These are phyloP conservation scores for Garcia nutans DNA, from an alignment of 345 rosid species.

Conservation along the genomic window DNA sequence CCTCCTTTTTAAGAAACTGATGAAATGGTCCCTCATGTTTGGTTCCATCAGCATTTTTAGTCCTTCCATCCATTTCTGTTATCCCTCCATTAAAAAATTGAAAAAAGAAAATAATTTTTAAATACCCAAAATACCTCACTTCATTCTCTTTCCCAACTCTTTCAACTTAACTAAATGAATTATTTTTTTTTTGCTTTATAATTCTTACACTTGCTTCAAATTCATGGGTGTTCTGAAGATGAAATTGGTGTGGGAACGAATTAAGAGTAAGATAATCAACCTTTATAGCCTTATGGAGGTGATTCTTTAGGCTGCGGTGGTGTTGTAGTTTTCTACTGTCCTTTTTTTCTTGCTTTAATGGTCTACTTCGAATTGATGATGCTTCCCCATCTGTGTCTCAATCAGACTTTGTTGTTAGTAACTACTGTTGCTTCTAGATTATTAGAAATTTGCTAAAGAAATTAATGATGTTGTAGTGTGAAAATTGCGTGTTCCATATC, in stretches of 20 bases:
- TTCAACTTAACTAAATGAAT: no score
- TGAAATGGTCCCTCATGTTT: no score
- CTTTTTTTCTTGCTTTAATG: constrained; percentile 16
- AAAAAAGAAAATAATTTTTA: no score
- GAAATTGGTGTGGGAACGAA: constrained; percentile 30
- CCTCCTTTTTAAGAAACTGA: no score
- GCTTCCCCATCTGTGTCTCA: not conserved
- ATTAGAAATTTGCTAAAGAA: not conserved
- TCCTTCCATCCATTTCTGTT: no score
- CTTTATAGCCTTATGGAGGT: constrained; percentile 26
- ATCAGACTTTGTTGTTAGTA: not conserved
- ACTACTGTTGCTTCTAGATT: not conserved
- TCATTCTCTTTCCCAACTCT: no score
- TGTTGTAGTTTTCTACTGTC: constrained; percentile 18
- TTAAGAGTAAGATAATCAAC: constrained; percentile 26
- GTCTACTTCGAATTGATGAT: not conserved
- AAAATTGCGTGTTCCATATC: no score
- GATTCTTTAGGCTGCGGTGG: constrained; percentile 22
- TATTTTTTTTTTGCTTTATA: not conserved
- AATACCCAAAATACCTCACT: no score
- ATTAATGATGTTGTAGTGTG: no score
- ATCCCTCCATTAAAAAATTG: no score
- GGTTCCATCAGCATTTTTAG: no score
- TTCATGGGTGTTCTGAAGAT: constrained; percentile 22
- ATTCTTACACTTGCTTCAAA: not conserved